Evolutionary conservation across 768 basidiomycete species (phyloP).

Genomic region (Boletellus ananas): DNA sequence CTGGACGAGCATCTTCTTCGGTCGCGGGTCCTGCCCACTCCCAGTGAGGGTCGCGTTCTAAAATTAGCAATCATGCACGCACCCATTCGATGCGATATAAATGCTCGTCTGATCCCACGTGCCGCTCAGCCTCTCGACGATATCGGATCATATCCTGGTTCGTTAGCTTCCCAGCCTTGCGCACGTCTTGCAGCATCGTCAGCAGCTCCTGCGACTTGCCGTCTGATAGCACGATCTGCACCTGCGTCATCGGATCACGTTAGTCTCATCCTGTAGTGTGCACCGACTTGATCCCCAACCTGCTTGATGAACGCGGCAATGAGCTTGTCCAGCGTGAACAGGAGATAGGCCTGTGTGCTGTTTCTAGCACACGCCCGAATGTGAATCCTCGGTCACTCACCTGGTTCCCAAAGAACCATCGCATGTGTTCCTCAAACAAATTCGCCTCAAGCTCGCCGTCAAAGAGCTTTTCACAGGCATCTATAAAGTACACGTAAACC

Average conservation of each 20-base stretch:
- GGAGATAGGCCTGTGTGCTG: conserved; percentile 71
- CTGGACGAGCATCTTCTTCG: conserved; percentile 56
- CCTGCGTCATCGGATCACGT: conserved; percentile 42
- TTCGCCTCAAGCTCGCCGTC: conserved; percentile 88
- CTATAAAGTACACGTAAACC: conserved; percentile 85
- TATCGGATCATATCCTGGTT: conserved; percentile 71
- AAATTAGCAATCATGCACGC: conserved; percentile 23
- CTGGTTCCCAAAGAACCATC: conserved; percentile 90
- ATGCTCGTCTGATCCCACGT: conserved; percentile 72
- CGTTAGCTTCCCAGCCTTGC: conserved; percentile 48
- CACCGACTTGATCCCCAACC: conserved; percentile 39
- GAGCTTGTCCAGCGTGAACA: conserved; percentile 94
- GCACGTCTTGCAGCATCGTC: conserved; percentile 65
- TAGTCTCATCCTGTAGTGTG: not conserved
- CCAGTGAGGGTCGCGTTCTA: conserved; percentile 8
- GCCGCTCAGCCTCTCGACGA: conserved; percentile 74
- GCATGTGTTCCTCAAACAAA: conserved; percentile 93
- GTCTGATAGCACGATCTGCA: conserved; percentile 82
- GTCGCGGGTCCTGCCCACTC: conserved; percentile 47
- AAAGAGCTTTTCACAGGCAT: conserved; percentile 90
- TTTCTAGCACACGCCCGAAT: conserved; percentile 7
- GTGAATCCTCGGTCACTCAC: conserved; percentile 35
- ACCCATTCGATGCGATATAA: conserved; percentile 82
- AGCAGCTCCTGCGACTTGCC: conserved; percentile 84
- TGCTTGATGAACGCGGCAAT: conserved; percentile 89